Base-by-base conservation (phyloP, 176 grass and related monocot species). In the Raddia guianensis region DNA sequence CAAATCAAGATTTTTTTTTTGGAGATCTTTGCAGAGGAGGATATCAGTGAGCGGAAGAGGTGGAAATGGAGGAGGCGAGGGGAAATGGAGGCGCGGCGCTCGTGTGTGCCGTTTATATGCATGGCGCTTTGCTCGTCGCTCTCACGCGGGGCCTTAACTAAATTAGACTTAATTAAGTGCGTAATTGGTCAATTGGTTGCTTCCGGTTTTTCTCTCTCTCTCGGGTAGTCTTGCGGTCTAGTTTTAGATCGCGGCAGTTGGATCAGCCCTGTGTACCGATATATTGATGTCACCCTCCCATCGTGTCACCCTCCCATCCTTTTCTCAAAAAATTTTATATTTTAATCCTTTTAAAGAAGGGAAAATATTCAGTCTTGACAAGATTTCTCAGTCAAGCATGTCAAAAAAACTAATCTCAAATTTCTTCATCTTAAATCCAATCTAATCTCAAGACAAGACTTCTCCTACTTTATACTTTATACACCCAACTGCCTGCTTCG, bases 241-340 rank as follows among this genome's bases (percentile, higher is more conserved):
- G n/a, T 74, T 32, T 65, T 44, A n/a, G 69, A 18, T 74, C 70
- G 5, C 3, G 34, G 70, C 49, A 33, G 70, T 83, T 66, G 80
- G 80, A 83, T 75, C 60, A 60, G 35, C 12, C 0, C 12, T 45
- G 11, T 13, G 80, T 69, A 3, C 80, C 16, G 27, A 27, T 52
- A 82, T 82, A 68, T 73, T 33, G 0, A 27, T 3, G 80, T 40
- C 5, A 5, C 10, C 8, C 13, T 40, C 6, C 1, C 0, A 3
- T 16, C 40, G 14, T n/a, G n/a, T n/a, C n/a, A n/a, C n/a, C n/a
- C n/a, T n/a, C n/a, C n/a, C n/a, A n/a, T n/a, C n/a, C n/a, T n/a
- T n/a, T n/a, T n/a, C n/a, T n/a, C n/a, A n/a, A n/a, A n/a, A n/a
- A n/a, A n/a, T n/a, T n/a, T n/a, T n/a, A n/a, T n/a, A n/a, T n/a